A percentile compares a stretch with the other conserved stretches of the same genome.
Conservation (phyloP, 441 rosid species). For the Euphorbia celastroides region DNA sequence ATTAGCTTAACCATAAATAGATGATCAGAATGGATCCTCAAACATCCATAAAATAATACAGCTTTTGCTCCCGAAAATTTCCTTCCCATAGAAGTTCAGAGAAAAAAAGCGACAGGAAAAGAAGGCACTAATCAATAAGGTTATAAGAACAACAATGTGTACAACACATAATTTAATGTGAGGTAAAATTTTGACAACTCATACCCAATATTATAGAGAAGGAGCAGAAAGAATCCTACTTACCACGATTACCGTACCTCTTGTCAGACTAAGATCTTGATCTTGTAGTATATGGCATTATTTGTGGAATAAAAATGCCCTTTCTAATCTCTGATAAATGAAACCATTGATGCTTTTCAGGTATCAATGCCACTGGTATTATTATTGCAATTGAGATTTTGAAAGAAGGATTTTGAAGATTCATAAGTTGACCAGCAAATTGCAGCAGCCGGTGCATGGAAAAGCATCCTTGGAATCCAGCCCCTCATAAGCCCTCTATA, state of each 20-base stretch:
- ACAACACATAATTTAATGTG: conserved; percentile 21
- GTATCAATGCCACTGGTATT: conserved; percentile 29
- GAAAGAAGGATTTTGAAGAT: conserved; percentile 63
- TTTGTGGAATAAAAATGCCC: conserved; percentile 4
- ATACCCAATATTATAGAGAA: not conserved
- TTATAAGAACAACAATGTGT: conserved; percentile 16
- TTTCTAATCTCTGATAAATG: not conserved
- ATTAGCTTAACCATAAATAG: not conserved
- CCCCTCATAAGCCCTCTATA: conserved; percentile 87
- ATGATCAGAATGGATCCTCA: not conserved
- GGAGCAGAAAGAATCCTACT: not conserved
- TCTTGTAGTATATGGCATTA: conserved; percentile 18
- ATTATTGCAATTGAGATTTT: conserved; percentile 36
- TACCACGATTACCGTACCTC: conserved; percentile 5
- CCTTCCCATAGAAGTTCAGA: not conserved
- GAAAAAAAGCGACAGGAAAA: not conserved
- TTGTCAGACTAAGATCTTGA: conserved; percentile 16
- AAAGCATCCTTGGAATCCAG: conserved; percentile 95
- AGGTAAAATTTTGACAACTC: conserved; percentile 12
- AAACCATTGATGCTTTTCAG: conserved; percentile 19
- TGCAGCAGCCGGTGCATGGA: conserved; percentile 99
- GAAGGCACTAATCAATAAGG: not conserved
- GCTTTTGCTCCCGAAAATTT: not conserved
- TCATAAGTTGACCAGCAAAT: conserved; percentile 97
- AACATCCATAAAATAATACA: not conserved